Conservation (phyloP, 2,329 filamentous ascomycete genomes). For the Myriosclerotinia scirpicola region DNA sequence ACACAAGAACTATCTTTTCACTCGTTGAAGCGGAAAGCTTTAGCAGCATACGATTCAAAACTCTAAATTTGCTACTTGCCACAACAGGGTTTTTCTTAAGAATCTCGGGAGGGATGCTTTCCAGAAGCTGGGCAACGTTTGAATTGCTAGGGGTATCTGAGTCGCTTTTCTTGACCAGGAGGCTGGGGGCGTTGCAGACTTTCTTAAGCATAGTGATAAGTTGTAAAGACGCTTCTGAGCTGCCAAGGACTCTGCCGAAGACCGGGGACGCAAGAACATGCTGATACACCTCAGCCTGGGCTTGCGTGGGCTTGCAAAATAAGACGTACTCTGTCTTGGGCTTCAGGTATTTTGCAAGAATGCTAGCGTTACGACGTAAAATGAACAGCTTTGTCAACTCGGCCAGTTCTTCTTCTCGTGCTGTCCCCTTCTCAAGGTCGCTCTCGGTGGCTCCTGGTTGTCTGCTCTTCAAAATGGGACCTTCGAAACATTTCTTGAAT, state of each 20-base stretch:
- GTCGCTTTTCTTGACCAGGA: slow-evolving; percentile 52
- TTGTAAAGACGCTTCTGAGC: slow-evolving; percentile 61
- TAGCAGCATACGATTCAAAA: slow-evolving; percentile 65
- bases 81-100: slow-evolving; percentile 54
- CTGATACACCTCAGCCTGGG: slow-evolving; percentile 86
- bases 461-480: slow-evolving; percentile 71
- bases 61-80: slow-evolving; percentile 64
- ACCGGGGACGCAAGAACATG: slow-evolving; percentile 63
- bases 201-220: slow-evolving; percentile 74
- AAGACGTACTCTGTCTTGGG: slow-evolving; percentile 96
- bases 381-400: slow-evolving; percentile 89
- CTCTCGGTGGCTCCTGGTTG: slow-evolving; percentile 55
- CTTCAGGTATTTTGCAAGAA: slow-evolving; percentile 83
- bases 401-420: slow-evolving; percentile 82
- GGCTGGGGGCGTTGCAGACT: slow-evolving; percentile 68
- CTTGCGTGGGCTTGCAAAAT: slow-evolving; percentile 85
- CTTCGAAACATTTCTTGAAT: slow-evolving; percentile 96
- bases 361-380: slow-evolving; percentile 82
- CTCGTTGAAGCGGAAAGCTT: slow-evolving; percentile 58
- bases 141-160: slow-evolving; percentile 40
- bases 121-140: slow-evolving; percentile 47
- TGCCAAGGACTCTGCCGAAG: slow-evolving; percentile 62
- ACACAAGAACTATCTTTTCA: slow-evolving; percentile 74
- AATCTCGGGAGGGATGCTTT: slow-evolving; percentile 55
- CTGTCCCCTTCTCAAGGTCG: slow-evolving; percentile 69